Percentiles rank a stretch among this genome's conserved stretches.
Conservation (phyloP, 1,284 basidiomycete species). For the Austroboletus niveus region DNA sequence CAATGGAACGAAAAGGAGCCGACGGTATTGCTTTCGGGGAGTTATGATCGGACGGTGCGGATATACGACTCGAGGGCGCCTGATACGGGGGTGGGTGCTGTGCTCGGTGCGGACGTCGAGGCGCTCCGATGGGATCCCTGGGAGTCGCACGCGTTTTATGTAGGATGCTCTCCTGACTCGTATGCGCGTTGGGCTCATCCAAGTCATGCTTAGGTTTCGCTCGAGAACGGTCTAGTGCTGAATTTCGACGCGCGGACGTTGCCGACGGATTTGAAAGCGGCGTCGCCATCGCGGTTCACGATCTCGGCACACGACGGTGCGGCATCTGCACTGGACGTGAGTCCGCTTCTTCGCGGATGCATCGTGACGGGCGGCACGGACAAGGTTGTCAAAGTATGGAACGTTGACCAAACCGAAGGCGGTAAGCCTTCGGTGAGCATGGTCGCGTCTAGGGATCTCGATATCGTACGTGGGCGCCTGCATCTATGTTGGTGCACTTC, state of each 20-base stretch:
- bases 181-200: neutral
- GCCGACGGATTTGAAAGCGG: constrained; percentile 57
- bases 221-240: constrained; percentile 90
- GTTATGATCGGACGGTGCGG: constrained; percentile 90
- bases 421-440: constrained; percentile 82
- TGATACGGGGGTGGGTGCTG: constrained; percentile 72
- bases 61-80: constrained; percentile 92
- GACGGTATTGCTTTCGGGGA: constrained; percentile 87
- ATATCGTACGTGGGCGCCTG: constrained; percentile 65
- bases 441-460: constrained; percentile 89
- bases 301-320: constrained; percentile 95
- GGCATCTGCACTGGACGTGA: constrained; percentile 88
- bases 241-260: constrained; percentile 90
- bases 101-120: constrained; percentile 90
- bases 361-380: constrained; percentile 93
- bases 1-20: constrained; percentile 93
- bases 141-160: constrained; percentile 85
- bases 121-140: constrained; percentile 96
- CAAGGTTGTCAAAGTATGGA: constrained; percentile 95
- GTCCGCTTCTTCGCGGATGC: constrained; percentile 88
- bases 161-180: constrained; percentile 39
- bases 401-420: constrained; percentile 68
- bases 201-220: constrained; percentile 62
- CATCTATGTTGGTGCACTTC: neutral
- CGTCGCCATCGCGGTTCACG: constrained; percentile 80